Evolutionary conservation across 345 rosid genomes (phyloP).

Genomic region (Salix viminalis): DNA sequence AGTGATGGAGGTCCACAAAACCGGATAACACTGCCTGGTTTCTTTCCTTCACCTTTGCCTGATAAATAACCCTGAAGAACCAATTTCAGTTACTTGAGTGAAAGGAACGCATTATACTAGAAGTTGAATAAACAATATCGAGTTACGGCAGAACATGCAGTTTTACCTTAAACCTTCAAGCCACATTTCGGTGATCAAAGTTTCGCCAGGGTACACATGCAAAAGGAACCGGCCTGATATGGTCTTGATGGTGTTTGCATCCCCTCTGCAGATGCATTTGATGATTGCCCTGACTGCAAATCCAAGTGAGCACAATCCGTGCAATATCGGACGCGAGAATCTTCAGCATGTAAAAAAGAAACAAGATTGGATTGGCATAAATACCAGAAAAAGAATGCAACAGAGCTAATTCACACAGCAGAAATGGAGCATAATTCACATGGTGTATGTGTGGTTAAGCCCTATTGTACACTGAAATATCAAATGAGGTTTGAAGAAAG

Average conservation of each 20-base stretch:
- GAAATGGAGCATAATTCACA: not conserved
- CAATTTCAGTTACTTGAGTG: not conserved
- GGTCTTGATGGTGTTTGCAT: conserved; percentile 47
- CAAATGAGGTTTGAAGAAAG: not conserved
- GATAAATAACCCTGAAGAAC: conserved; percentile 61
- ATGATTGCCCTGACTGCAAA: conserved; percentile 75
- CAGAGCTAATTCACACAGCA: not conserved
- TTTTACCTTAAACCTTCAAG: conserved; percentile 63
- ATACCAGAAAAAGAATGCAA: not conserved
- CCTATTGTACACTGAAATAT: not conserved
- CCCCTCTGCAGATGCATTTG: conserved; percentile 72
- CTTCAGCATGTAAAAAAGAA: conserved; percentile 28
- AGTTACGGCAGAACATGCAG: not conserved
- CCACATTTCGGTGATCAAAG: conserved; percentile 83
- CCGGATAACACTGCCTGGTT: conserved; percentile 62
- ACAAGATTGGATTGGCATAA: not conserved
- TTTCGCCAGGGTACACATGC: conserved; percentile 84
- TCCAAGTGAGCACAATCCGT: conserved; percentile 82
- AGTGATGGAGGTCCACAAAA: conserved; percentile 48
- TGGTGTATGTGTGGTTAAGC: not conserved
- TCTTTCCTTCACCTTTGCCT: conserved; percentile 62
- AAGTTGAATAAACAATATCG: not conserved
- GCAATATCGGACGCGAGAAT: conserved; percentile 81
- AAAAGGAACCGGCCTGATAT: conserved; percentile 70
- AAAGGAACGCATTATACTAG: not conserved